Conservation (phyloP, 1,284 basidiomycete genomes). For the Megacollybia platyphylla region DNA sequence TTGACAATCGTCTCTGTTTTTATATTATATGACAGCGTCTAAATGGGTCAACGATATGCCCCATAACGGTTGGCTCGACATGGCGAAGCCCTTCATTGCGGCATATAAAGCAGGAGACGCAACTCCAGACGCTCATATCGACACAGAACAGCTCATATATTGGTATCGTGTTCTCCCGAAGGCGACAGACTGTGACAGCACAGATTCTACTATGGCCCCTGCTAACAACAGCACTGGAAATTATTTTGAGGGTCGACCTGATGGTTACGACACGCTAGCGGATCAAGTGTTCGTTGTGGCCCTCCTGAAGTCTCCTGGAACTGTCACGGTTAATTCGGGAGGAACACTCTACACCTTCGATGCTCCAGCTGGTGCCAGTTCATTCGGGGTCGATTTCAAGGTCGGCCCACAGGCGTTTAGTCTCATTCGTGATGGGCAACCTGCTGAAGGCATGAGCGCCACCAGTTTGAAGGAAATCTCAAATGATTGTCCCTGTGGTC, state of each 20-base stretch:
- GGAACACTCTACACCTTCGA: slow-evolving; percentile 14
- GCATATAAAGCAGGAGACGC: slow-evolving; percentile 12
- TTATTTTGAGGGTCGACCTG: slow-evolving; percentile 13
- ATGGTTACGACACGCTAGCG: slow-evolving; percentile 16
- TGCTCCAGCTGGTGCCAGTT: slow-evolving; percentile 17
- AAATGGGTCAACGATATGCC: slow-evolving; percentile 8
- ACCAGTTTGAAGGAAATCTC: slow-evolving; percentile 16
- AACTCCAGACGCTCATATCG: slow-evolving; percentile 9
- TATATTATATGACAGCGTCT: not conserved
- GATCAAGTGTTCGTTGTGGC: slow-evolving; percentile 20
- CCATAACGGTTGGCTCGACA: slow-evolving; percentile 12
- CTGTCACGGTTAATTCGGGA: slow-evolving; percentile 17
- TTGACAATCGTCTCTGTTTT: not conserved
- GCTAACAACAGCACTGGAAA: slow-evolving; percentile 11
- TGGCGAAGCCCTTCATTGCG: slow-evolving; percentile 13
- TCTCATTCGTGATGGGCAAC: slow-evolving; percentile 12
- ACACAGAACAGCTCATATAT: slow-evolving; percentile 11
- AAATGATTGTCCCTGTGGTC: slow-evolving; percentile 12
- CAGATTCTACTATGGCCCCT: slow-evolving; percentile 12
- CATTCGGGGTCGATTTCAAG: slow-evolving; percentile 18
- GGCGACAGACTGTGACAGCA: slow-evolving; percentile 11
- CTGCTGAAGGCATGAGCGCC: slow-evolving; percentile 10
- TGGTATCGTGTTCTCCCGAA: slow-evolving; percentile 13
- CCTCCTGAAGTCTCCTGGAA: slow-evolving; percentile 16
- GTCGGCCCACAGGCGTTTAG: slow-evolving; percentile 17